Conservation (phyloP, 768 basidiomycete genomes). For the Mrakia blollopis region DNA sequence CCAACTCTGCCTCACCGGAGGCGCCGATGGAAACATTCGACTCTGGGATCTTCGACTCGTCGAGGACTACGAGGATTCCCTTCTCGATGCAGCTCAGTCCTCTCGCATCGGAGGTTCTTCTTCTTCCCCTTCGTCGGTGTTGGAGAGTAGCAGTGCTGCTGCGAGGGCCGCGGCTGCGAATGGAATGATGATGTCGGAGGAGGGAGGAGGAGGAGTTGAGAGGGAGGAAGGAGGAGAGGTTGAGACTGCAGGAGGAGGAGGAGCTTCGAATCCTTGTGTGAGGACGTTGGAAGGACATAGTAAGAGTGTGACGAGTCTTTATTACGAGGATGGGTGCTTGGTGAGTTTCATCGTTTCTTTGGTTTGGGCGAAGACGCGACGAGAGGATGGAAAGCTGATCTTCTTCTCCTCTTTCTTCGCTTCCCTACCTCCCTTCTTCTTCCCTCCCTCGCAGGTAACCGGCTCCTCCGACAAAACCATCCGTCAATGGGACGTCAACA, state of each 20-base stretch:
- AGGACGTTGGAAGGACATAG: slow-evolving; percentile 82
- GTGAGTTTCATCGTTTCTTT: slow-evolving; percentile 49
- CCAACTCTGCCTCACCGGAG: slow-evolving; percentile 81
- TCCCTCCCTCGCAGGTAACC: slow-evolving; percentile 62
- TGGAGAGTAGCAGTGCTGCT: neutral
- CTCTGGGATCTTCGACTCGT: slow-evolving; percentile 88
- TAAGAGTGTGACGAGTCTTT: slow-evolving; percentile 85
- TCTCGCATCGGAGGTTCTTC: neutral
- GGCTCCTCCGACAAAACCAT: slow-evolving; percentile 97
- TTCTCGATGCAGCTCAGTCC: slow-evolving; percentile 30
- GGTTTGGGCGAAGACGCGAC: neutral
- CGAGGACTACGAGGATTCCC: slow-evolving; percentile 58
- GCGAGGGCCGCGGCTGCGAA: slow-evolving; percentile 1
- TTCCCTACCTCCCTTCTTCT: neutral
- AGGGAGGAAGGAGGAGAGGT: slow-evolving; percentile 25
- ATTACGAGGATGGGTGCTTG: slow-evolving; percentile 90
- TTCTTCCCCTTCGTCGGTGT: too few relatives aligned
- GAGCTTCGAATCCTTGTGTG: slow-evolving; percentile 53
- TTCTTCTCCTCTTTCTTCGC: neutral
- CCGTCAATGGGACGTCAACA: slow-evolving; percentile 94
- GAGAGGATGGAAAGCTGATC: neutral
- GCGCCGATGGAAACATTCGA: slow-evolving; percentile 74
- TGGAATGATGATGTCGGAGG: slow-evolving; percentile 28
- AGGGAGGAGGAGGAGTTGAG: slow-evolving; percentile 39
- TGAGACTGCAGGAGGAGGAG: slow-evolving; percentile 30